A percentile compares a stretch with the other conserved stretches of the same genome.
Conservation (phyloP, 768 basidiomycete species). For the Hericium coralloides region DNA sequence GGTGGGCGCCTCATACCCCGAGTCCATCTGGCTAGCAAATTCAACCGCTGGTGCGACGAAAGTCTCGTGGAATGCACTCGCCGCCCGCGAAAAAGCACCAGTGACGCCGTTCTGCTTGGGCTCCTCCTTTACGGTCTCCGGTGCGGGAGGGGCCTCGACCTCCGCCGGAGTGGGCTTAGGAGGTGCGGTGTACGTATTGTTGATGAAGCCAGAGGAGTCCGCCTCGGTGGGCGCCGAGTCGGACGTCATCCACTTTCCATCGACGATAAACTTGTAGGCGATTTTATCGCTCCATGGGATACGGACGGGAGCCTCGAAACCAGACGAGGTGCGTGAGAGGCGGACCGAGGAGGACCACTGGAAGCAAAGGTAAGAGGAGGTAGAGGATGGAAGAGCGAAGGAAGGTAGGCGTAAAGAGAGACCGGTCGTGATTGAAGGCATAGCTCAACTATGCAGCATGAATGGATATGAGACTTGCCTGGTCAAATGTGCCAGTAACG, state of each 20-base stretch:
- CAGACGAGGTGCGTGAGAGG: constrained; percentile 18
- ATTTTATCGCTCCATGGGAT: constrained; percentile 21
- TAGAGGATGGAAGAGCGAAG: constrained; percentile 2
- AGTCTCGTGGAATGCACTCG: neutral
- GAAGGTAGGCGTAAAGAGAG: constrained; percentile 14
- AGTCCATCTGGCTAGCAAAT: constrained; percentile 1
- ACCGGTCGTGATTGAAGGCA: constrained; percentile 11
- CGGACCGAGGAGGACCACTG: constrained; percentile 21
- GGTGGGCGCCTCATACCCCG: neutral
- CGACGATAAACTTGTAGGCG: constrained; percentile 27
- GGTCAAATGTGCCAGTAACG: constrained; percentile 15
- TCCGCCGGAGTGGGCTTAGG: constrained; percentile 5
- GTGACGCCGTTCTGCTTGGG: neutral
- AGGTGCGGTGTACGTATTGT: constrained; percentile 22
- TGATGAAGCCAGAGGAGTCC: constrained; percentile 22
- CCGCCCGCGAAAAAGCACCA: neutral
- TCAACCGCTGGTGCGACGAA: constrained; percentile 1
- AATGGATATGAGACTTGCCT: constrained; percentile 9
- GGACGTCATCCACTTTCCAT: constrained; percentile 23
- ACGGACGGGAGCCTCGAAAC: constrained; percentile 19
- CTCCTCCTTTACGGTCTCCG: neutral
- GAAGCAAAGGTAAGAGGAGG: constrained; percentile 10
- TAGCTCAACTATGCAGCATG: neutral
- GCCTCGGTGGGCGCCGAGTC: constrained; percentile 19
- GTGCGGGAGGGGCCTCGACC: neutral